Conservation (phyloP, 768 basidiomycete genomes). For the Pilatotrama ljubarskyi region DNA sequence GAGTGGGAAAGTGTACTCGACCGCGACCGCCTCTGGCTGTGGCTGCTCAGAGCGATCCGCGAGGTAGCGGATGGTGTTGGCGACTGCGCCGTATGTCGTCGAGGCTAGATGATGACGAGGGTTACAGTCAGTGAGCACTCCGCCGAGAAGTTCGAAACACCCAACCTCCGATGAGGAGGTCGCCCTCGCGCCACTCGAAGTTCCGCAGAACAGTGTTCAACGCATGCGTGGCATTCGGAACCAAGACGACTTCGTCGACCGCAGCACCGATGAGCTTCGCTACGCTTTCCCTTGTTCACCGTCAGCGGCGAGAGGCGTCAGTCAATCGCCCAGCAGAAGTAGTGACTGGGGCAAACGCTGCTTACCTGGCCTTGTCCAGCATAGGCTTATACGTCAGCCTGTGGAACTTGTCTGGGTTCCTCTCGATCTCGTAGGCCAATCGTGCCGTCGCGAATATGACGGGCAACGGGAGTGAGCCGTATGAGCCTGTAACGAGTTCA, state of each 20-base stretch:
- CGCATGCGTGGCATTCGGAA: conserved; percentile 63
- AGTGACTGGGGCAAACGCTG: neutral
- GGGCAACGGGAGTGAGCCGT: conserved; percentile 24
- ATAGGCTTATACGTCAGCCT: conserved; percentile 7
- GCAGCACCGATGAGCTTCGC: conserved; percentile 52
- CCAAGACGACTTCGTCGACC: conserved; percentile 58
- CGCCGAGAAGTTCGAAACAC: no score
- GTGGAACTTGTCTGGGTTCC: conserved; percentile 25
- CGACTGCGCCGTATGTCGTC: conserved; percentile 56
- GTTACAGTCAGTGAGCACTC: neutral
- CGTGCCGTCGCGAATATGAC: conserved; percentile 12
- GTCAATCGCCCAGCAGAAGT: neutral
- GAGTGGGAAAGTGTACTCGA: conserved; percentile 52
- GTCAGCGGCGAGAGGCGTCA: neutral
- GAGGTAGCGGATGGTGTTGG: conserved; percentile 51
- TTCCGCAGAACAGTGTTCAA: conserved; percentile 69
- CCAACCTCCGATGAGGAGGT: conserved; percentile 52
- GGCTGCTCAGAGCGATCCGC: conserved; percentile 49
- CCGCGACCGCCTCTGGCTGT: conserved; percentile 49
- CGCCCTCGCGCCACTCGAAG: conserved; percentile 64
- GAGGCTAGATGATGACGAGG: conserved; percentile 15
- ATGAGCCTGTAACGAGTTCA: conserved; percentile 18
- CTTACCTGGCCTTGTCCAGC: conserved; percentile 18
- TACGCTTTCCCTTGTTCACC: conserved; percentile 43
- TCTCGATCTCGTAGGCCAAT: conserved; percentile 16